Evolutionary conservation across 768 basidiomycete species (phyloP), one percentile per base, ranked within the genome.

Genomic region (Mycena metata): DNA sequence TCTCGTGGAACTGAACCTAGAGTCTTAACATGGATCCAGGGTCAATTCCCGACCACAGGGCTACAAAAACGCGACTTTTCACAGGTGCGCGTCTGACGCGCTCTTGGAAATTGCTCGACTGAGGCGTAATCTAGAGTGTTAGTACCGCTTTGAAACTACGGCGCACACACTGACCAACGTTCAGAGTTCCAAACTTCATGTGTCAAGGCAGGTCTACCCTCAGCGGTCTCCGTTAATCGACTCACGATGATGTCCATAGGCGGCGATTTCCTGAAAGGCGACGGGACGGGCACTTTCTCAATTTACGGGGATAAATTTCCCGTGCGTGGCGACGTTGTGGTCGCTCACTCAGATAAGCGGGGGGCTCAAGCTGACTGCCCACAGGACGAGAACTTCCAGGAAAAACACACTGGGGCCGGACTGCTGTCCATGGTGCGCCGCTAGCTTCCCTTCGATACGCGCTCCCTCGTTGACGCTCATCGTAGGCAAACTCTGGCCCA

Each of bases 211-310:
- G 77, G 73, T 35, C 45, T 47, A 21, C 16, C 11, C 17, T 58
- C 57, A 19, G 30, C 30, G 30, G 15, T 8, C 24, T 30, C 5
- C n/a, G 7, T 12, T 23, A 10, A 16, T 21, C 26, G 26, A 5
- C 51, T 19, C 17, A 35, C n/a, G n/a, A n/a, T 52, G 30, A 52
- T 36, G 19, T 35, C 7, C 19, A 33, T 64, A 95, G 95, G 94
- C 51, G 98, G 98, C 0, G 98, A 99, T 77, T 99, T 99, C 71
- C 73, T 96, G 72, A 96, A 96, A 69, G 90, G 90, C 4, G 98
- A 99, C 74, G 98, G 98, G 41, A 98, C 97, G 1, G 98, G 98
- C 1, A 90, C 91, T 0, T 96, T 96, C 80, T 97, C 95, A n/a
- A 95, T 99, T 71, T 99, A 98, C 74, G 97, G 97, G 26, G 92